These are phyloP conservation scores for Sphaerostilbella broomeana DNA, from an alignment of 2,329 filamentous ascomycete species.

Conservation along the genomic window DNA sequence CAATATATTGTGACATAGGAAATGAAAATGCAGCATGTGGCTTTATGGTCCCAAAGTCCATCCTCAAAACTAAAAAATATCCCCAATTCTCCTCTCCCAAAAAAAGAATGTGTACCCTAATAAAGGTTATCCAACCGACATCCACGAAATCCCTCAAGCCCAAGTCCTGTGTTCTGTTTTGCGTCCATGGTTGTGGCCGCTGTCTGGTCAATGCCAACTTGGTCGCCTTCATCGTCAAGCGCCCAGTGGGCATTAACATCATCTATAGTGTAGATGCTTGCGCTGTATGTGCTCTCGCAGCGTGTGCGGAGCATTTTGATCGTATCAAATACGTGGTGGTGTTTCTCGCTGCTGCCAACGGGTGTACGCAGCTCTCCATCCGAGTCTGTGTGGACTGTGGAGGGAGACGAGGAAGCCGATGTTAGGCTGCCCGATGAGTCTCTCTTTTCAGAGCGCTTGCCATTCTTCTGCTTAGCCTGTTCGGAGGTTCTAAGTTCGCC, in stretches of 20 bases:
- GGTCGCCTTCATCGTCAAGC: background rate
- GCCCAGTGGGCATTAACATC: constrained; percentile 3
- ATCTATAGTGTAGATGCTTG: constrained; percentile 6
- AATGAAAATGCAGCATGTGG: constrained; percentile 10
- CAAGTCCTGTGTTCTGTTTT: constrained; percentile 29
- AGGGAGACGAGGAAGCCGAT: constrained; percentile 20
- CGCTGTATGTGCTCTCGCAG: constrained; percentile 11
- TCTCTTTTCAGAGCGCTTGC: constrained; percentile 18
- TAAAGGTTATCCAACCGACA: constrained; percentile 7
- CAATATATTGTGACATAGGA: constrained; percentile 11
- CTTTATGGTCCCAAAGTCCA: constrained; percentile 2
- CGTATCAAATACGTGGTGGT: constrained; percentile 20
- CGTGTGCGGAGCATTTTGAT: constrained; percentile 27
- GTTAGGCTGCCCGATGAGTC: constrained; percentile 13
- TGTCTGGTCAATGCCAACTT: constrained; percentile 23
- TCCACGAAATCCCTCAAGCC: constrained; percentile 6
- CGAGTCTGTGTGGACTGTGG: constrained; percentile 24
- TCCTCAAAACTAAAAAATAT: constrained; percentile 5
- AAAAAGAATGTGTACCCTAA: constrained; percentile 1
- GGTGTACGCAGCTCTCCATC: constrained; percentile 35
- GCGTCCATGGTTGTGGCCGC: background rate
- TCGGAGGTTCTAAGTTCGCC: constrained; percentile 33
- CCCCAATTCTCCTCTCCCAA: too few relatives aligned
- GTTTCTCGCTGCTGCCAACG: constrained; percentile 18
- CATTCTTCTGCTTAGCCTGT: constrained; percentile 14